phyloP scores from a whole-genome alignment of 2,329 filamentous ascomycete species.

The Claviceps monticola region DNA sequence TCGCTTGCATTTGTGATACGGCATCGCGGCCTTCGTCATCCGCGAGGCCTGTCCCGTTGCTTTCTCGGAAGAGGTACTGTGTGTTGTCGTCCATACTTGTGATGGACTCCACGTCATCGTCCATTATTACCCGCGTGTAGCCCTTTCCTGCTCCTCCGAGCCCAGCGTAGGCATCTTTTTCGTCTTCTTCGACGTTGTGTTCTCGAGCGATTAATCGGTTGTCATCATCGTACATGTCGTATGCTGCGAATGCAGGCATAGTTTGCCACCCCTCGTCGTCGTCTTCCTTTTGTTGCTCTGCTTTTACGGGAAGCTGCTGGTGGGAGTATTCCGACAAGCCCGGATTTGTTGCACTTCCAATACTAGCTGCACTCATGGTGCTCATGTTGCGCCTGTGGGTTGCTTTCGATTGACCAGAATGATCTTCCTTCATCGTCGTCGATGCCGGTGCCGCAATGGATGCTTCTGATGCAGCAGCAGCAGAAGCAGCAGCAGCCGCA shows the following conservation, averaged over 20 bases:
- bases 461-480: neutral
- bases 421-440: neutral
- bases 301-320: constrained; percentile 53
- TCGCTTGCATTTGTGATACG: constrained; percentile 82
- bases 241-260: constrained; percentile 87
- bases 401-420: constrained; percentile 5
- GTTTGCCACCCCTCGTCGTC: constrained; percentile 73
- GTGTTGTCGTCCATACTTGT: constrained; percentile 98
- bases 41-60: constrained; percentile 39
- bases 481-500: neutral
- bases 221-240: constrained; percentile 93
- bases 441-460: neutral
- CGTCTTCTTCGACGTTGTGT: constrained; percentile 55
- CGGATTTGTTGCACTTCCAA: constrained; percentile 5
- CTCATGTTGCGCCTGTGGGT: constrained; percentile 24
- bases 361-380: constrained; percentile 20
- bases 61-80: constrained; percentile 80
- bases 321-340: constrained; percentile 79
- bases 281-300: constrained; percentile 35
- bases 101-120: constrained; percentile 85
- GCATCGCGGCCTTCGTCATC: constrained; percentile 71
- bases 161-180: constrained; percentile 55
- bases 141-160: constrained; percentile 86
- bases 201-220: constrained; percentile 76
- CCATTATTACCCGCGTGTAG: constrained; percentile 87